Percentiles rank a stretch among this genome's conserved stretches.
Evolutionary conservation across 129 eudicot species (phyloP).

Genomic region (Flaveria robusta): DNA sequence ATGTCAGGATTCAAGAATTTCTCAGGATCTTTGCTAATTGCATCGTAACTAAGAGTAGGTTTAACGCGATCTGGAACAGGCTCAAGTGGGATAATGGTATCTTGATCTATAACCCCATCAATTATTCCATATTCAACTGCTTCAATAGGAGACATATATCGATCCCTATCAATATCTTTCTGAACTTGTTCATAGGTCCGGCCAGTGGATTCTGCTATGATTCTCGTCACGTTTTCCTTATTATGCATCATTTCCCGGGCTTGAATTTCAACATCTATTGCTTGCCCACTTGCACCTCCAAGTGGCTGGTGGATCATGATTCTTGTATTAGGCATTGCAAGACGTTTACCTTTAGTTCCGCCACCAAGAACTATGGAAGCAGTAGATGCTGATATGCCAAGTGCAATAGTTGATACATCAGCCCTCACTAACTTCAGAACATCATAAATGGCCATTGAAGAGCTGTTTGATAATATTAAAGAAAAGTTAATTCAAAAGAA

Average conservation of each 20-base stretch:
- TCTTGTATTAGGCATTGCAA: constrained; percentile 92
- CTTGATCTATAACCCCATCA: constrained; percentile 87
- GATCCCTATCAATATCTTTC: constrained; percentile 86
- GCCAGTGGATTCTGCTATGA: constrained; percentile 64
- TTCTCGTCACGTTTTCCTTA: constrained; percentile 57
- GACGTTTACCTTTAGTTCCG: constrained; percentile 92
- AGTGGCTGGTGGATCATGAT: constrained; percentile 97
- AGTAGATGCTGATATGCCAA: constrained; percentile 90
- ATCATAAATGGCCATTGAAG: constrained; percentile 87
- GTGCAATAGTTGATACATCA: constrained; percentile 89
- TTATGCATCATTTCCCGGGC: constrained; percentile 72
- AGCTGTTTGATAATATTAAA: constrained; percentile 42
- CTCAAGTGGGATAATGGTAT: constrained; percentile 71
- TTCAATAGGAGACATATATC: constrained; percentile 94
- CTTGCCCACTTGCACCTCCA: constrained; percentile 89
- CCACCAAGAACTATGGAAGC: constrained; percentile 88
- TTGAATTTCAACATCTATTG: constrained; percentile 82
- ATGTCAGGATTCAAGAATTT: constrained; percentile 76
- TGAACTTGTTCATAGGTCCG: constrained; percentile 68
- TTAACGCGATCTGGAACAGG: constrained; percentile 85
- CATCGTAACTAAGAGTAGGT: constrained; percentile 50
- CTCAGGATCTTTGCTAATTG: constrained; percentile 52
- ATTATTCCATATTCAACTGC: constrained; percentile 87
- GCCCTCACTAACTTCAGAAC: constrained; percentile 80
- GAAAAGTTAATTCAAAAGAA: background rate